Evolutionary conservation across 345 rosid species (phyloP).

Genomic region (Zanthoxylum bungeanum): DNA sequence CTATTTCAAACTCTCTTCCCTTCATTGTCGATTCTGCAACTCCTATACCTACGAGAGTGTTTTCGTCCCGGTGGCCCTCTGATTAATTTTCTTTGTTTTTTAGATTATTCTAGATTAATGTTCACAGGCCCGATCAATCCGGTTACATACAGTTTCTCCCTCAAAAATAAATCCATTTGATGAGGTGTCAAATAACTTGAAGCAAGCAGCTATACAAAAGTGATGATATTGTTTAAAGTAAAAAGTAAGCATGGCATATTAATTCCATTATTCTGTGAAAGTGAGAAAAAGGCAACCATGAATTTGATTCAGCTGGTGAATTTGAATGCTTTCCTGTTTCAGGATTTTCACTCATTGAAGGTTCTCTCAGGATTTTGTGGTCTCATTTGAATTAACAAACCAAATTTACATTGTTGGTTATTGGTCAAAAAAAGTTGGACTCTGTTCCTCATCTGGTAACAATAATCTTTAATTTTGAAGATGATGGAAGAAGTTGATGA

Average conservation of each 20-base stretch:
- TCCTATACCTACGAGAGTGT: too few relatives aligned
- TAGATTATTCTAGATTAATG: too few relatives aligned
- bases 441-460: background rate
- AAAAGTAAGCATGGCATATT: background rate
- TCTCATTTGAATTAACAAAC: background rate
- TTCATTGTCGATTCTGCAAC: too few relatives aligned
- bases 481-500: background rate
- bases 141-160: too few relatives aligned
- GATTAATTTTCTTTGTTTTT: too few relatives aligned
- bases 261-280: background rate
- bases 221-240: background rate
- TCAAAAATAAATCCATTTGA: background rate
- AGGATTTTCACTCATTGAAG: background rate
- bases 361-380: background rate
- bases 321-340: background rate
- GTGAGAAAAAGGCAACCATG: background rate
- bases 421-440: background rate
- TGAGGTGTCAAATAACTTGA: background rate
- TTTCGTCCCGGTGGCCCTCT: too few relatives aligned
- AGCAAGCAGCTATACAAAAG: background rate
- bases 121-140: too few relatives aligned
- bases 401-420: background rate
- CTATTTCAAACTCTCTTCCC: too few relatives aligned
- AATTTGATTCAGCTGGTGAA: slow-evolving; percentile 9
- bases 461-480: background rate